A percentile compares a stretch with the other conserved stretches of the same genome.
Conservation (phyloP, 2,329 filamentous ascomycete species). For the Phyllachora maydis region DNA sequence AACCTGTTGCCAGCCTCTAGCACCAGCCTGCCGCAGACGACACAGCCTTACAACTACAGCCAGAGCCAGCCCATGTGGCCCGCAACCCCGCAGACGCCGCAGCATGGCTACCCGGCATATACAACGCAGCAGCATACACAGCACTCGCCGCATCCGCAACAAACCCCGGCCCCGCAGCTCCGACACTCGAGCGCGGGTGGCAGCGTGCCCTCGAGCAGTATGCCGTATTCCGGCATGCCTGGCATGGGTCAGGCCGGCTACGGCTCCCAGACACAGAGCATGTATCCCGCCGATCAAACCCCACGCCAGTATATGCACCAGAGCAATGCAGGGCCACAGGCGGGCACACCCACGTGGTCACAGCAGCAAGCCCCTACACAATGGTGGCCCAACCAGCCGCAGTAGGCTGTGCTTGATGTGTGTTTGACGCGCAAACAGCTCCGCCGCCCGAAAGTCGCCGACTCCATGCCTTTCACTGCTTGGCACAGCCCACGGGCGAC, state of each 20-base stretch:
- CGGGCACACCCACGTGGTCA: constrained; percentile 25
- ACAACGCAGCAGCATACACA: constrained; percentile 30
- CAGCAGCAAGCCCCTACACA: constrained; percentile 40
- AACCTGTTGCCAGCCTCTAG: constrained; percentile 33
- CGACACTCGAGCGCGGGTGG: constrained; percentile 31
- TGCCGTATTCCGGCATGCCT: constrained; percentile 44
- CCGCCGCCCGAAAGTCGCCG: too few species aligned
- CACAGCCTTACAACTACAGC: constrained; percentile 40
- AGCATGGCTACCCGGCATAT: constrained; percentile 29
- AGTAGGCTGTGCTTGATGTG: constrained; percentile 11
- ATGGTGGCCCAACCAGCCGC: constrained; percentile 32
- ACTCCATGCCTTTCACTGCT: too few species aligned
- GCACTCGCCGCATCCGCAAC: constrained; percentile 25
- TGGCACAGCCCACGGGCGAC: too few species aligned
- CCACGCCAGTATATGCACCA: constrained; percentile 49
- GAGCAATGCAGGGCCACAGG: constrained; percentile 26
- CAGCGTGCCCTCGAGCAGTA: constrained; percentile 31
- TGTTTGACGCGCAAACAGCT: neutral
- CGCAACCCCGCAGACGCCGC: constrained; percentile 41
- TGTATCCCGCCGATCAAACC: constrained; percentile 41
- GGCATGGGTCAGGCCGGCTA: constrained; percentile 38
- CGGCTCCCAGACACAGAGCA: constrained; percentile 29
- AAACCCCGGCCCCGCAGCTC: constrained; percentile 36
- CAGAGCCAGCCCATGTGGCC: constrained; percentile 45
- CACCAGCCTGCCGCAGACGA: constrained; percentile 26